Evolutionary conservation across 1,139 yeast species (phyloP).

Genomic region (Groenewaldozyma sp.): DNA sequence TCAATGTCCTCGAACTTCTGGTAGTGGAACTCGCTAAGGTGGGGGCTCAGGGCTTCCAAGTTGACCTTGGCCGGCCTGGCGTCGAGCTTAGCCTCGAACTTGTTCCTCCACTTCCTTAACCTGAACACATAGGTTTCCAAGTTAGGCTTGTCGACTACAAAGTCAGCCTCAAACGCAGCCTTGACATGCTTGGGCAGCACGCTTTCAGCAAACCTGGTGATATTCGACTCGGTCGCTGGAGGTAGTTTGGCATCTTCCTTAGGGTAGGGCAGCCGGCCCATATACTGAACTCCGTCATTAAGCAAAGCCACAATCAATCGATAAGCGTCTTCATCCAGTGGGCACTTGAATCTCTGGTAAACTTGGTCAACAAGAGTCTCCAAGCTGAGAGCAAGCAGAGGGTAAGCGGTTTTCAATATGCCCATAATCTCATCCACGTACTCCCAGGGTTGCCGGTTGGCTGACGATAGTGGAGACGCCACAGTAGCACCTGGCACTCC

Average conservation of each 20-base stretch:
- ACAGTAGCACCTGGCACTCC: conserved; percentile 1
- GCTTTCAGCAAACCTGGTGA: conserved; percentile 85
- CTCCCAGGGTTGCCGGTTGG: conserved; percentile 73
- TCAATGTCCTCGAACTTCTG: conserved; percentile 97
- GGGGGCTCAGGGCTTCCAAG: conserved; percentile 87
- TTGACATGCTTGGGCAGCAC: conserved; percentile 85
- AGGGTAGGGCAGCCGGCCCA: conserved; percentile 71
- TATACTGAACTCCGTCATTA: conserved; percentile 88
- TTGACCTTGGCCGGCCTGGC: conserved; percentile 63
- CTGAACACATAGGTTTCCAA: conserved; percentile 78
- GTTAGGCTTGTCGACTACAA: conserved; percentile 80
- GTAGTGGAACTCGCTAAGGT: conserved; percentile 92
- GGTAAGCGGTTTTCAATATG: conserved; percentile 91
- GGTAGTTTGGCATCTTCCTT: conserved; percentile 84
- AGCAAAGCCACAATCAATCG: conserved; percentile 84
- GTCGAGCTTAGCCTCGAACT: conserved; percentile 86
- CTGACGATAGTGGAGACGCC: no score
- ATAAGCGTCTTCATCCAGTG: conserved; percentile 94
- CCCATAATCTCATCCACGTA: conserved; percentile 94
- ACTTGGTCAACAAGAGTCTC: conserved; percentile 96
- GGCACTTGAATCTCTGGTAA: conserved; percentile 85
- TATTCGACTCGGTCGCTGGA: conserved; percentile 82
- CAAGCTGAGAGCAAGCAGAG: conserved; percentile 79
- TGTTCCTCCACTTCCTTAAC: conserved; percentile 84
- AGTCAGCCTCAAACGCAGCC: conserved; percentile 86